Base-by-base conservation (phyloP, 352 stramenopile species). In the Aphanomyces euteiches region DNA sequence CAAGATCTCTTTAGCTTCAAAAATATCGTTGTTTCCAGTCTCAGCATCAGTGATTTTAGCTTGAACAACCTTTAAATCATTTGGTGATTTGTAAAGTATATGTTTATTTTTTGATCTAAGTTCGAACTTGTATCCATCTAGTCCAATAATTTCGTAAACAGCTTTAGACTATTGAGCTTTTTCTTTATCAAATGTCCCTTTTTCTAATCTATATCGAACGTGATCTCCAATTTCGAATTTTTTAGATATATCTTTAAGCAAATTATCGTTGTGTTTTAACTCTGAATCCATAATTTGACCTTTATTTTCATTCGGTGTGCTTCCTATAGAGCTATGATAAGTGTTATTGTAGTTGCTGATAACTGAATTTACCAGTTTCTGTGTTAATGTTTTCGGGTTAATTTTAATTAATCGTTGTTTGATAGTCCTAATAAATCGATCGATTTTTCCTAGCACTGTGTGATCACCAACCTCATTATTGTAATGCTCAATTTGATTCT, bases 341-440 rank as follows among this genome's bases (percentile, higher is more conserved):
- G 72, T 69, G 21, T 47, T 37, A 28, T 75, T 75, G 47, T 75
- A 75, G 38, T 75, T 75, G 19, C 8, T 8, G 13, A 75, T 66
- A 45, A 72, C 48, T 34, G 72, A 56, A 45, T 53, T 69, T 15
- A 75, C 36, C 48, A 69, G 56, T 3, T 67, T 61, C 17, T 64
- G 60, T 28, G 60, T 72, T 7, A 74, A 36, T 37, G 19, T 7
- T 7, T 28, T 28, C 28, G 28, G 28, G 15, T 72, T 56, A 17
- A 76, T 70, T 7, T 70, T 67, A 6, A 64, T 74, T 15, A 77
- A n/a, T 47, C 19, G 54, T 17, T 69, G 56, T 28, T 74, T 77
- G 15, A 77, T 59, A 1, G 73, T 77, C 36, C 73, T 19, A 53
- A 72, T 77, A 50, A 77, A 77, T 10, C 73, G 73, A 50, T 77